Evolutionary conservation across 2,329 filamentous ascomycete genomes (phyloP).

Genomic region (Dactylellina drechsleri): DNA sequence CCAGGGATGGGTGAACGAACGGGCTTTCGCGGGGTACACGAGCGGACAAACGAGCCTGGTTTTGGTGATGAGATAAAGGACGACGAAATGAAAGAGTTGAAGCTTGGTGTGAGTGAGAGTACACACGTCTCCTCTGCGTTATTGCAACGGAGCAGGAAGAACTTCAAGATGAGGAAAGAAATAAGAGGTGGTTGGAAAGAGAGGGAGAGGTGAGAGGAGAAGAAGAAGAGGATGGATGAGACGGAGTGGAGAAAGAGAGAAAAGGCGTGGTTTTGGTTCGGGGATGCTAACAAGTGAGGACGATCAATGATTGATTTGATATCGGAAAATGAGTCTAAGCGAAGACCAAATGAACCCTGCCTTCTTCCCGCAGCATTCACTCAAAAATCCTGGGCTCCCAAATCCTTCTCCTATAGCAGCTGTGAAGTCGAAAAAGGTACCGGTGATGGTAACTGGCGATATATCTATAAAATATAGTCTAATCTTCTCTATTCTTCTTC

Average conservation of each 20-base stretch:
- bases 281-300: not conserved
- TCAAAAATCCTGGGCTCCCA: too few species aligned
- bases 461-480: too few species aligned
- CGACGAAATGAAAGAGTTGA: slow-evolving; percentile 1
- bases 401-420: too few species aligned
- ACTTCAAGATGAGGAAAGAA: slow-evolving; percentile 10
- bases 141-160: not conserved
- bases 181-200: slow-evolving; percentile 15
- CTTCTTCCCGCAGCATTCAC: slow-evolving; percentile 6
- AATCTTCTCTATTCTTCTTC: too few species aligned
- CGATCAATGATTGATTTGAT: not conserved
- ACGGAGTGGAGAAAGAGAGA: slow-evolving; percentile 14
- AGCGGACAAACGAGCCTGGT: slow-evolving; percentile 1
- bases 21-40: slow-evolving; percentile 23
- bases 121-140: not conserved
- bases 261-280: slow-evolving; percentile 10
- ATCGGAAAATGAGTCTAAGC: slow-evolving; percentile 41
- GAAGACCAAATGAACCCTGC: slow-evolving; percentile 41
- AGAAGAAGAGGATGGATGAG: slow-evolving; percentile 3
- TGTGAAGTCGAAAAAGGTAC: too few species aligned
- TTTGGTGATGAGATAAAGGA: slow-evolving; percentile 24
- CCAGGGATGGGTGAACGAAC: not conserved
- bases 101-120: slow-evolving; percentile 7
- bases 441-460: too few species aligned
- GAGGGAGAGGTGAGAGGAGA: slow-evolving; percentile 9